These are phyloP conservation scores for Phytophthora macrochlamydospora DNA, from an alignment of 352 stramenopile species.

Conservation along the genomic window DNA sequence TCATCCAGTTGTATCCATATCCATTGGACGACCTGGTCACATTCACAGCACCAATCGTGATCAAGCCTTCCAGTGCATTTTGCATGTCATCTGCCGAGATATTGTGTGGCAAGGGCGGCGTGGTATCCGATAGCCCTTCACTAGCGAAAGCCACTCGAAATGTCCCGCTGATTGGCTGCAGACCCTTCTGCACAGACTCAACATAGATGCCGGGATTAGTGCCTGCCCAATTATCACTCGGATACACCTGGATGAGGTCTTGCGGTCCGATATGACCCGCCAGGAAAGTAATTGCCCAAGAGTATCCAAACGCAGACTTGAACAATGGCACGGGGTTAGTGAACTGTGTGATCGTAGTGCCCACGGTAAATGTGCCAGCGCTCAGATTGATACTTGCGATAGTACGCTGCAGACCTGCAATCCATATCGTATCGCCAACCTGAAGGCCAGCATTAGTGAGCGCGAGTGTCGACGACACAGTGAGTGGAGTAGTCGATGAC, in stretches of 20 bases:
- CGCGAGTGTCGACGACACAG: background rate
- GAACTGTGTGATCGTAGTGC: slow-evolving; percentile 18
- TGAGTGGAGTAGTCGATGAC: slow-evolving; percentile 17
- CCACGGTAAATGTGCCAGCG: slow-evolving; percentile 9
- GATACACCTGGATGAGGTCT: slow-evolving; percentile 79
- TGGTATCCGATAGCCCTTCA: slow-evolving; percentile 81
- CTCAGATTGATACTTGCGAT: slow-evolving; percentile 22
- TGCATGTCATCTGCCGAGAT: slow-evolving; percentile 85
- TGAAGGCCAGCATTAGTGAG: slow-evolving; percentile 29
- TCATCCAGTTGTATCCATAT: slow-evolving; percentile 95
- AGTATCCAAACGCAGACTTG: slow-evolving; percentile 61
- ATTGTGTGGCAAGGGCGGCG: slow-evolving; percentile 86
- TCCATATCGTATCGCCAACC: slow-evolving; percentile 51
- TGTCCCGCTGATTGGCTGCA: slow-evolving; percentile 92
- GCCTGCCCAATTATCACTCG: slow-evolving; percentile 93
- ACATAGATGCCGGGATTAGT: slow-evolving; percentile 92
- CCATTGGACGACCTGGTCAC: slow-evolving; percentile 90
- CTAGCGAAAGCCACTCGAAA: slow-evolving; percentile 84
- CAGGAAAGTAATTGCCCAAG: slow-evolving; percentile 82
- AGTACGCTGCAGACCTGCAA: slow-evolving; percentile 46
- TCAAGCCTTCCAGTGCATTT: slow-evolving; percentile 86
- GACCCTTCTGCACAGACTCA: slow-evolving; percentile 75
- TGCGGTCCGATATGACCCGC: slow-evolving; percentile 85
- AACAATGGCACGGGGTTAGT: slow-evolving; percentile 67
- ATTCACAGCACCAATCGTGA: slow-evolving; percentile 88